Base-by-base conservation (phyloP, 352 stramenopile species). In the Pseudoperonospora humuli region DNA sequence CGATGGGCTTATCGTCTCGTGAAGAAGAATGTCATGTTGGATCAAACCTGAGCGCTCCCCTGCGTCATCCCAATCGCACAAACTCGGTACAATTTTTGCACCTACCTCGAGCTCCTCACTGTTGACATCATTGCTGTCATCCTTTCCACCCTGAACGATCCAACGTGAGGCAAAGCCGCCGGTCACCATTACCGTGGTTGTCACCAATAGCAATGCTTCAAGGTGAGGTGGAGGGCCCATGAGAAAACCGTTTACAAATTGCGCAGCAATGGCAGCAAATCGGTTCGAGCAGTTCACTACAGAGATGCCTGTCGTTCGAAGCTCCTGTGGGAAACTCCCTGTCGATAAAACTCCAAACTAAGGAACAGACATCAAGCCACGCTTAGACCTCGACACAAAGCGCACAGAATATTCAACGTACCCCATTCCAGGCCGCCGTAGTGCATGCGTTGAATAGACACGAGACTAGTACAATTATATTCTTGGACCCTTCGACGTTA, bases 381-480 rank as follows among this genome's bases (percentile, higher is more conserved):
- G 6, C 3, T 41, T 20, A 43, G 23, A 47, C 15, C 21, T 15
- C 11, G 2, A 28, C 14, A 42, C 14, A 34, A 37, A 8, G 15
- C 7, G 11, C 8, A 38, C 17, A 21, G 39, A 18, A n/a, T 29
- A 21, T 17, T 18, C 27, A 15, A 29, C 60, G 35, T 67, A 89
- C 85, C 23, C 83, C 70, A 56, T 97, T 97, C 90, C 90, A 97
- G 0, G 78, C 77, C 13, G 76, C 67, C 8, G 89, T 93, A 0
- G 74, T 89, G 48, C 88, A 95, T 17, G 84, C 85, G 60, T 97
- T 95, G 63, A 97, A 96, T 9, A 88, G 52, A 56, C 84, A 96
- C 3, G 86, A 93, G 14, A 84, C 75, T 5, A 86, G 11, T 7
- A 97, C 87, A 54, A 96, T 83, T 15, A 75, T 48, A 7, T 72